Conservation (phyloP, 768 basidiomycete genomes). For the Gymnopilus dilepis region DNA sequence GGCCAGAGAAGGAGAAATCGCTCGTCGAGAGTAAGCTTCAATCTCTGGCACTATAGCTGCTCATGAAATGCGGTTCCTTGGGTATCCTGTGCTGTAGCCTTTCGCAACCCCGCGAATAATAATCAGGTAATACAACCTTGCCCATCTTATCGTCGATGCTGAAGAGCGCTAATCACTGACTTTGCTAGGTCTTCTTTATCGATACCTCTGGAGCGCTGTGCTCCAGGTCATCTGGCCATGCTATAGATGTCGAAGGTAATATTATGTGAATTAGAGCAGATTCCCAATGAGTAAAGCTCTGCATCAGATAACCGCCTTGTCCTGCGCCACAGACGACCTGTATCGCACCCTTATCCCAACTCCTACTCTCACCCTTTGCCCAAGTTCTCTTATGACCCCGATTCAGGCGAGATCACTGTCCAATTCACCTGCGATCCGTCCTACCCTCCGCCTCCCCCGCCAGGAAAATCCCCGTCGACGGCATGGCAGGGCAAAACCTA, state of each 20-base stretch:
- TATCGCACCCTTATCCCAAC: slow-evolving; percentile 81
- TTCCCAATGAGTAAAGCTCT: background rate
- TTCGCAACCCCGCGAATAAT: slow-evolving; percentile 69
- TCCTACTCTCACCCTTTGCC: slow-evolving; percentile 78
- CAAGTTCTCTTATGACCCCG: slow-evolving; percentile 61
- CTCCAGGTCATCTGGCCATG: slow-evolving; percentile 81
- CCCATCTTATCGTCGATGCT: background rate
- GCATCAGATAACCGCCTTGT: slow-evolving; percentile 65
- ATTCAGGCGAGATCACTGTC: slow-evolving; percentile 63
- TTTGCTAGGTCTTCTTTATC: slow-evolving; percentile 77
- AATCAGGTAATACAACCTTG: slow-evolving; percentile 61
- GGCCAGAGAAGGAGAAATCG: slow-evolving; percentile 75
- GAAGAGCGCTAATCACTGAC: background rate
- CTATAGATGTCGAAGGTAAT: slow-evolving; percentile 77
- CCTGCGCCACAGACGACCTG: slow-evolving; percentile 76
- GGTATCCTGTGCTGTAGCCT: slow-evolving; percentile 44
- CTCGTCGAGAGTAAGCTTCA: slow-evolving; percentile 72
- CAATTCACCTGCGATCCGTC: slow-evolving; percentile 68
- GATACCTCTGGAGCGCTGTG: slow-evolving; percentile 79
- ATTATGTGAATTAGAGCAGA: background rate
- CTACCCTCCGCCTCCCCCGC: slow-evolving; percentile 48
- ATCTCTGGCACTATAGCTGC: no score
- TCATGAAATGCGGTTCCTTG: background rate
- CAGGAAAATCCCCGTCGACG: slow-evolving; percentile 36
- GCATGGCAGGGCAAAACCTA: slow-evolving; percentile 66